Evolutionary conservation across 179 eudicot species (phyloP).

Genomic region (Silene coronaria): DNA sequence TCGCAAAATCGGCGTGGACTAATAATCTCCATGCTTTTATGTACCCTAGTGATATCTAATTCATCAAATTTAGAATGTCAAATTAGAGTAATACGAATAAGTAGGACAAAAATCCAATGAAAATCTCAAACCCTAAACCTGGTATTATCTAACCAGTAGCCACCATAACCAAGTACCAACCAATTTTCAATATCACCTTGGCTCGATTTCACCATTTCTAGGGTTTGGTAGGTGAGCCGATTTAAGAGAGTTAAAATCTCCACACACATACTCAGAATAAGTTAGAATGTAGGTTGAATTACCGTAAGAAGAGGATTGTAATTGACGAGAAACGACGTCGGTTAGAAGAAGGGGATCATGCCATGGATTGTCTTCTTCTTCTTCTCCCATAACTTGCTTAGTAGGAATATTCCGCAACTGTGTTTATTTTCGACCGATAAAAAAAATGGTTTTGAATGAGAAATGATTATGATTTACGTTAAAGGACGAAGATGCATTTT

Average conservation of each 20-base stretch:
- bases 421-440: too few species aligned
- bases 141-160: not conserved
- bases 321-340: conserved; percentile 58
- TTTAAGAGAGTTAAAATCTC: not conserved
- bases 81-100: not conserved
- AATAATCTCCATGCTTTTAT: conserved; percentile 27
- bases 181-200: not conserved
- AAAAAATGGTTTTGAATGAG: conserved; percentile 1
- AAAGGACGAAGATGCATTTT: conserved; percentile 8
- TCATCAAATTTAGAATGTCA: not conserved
- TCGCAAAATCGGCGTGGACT: conserved; percentile 26
- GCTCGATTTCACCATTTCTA: not conserved
- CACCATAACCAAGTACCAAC: too few species aligned
- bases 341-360: conserved; percentile 80
- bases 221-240: conserved; percentile 2
- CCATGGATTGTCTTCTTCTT: conserved; percentile 43
- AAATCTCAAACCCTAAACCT: not conserved
- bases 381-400: conserved; percentile 36
- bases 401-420: too few species aligned
- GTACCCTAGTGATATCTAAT: conserved; percentile 14
- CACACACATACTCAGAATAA: too few species aligned
- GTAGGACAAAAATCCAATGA: not conserved
- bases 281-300: not conserved
- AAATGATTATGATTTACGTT: conserved; percentile 7
- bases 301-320: conserved; percentile 29